Evolutionary conservation across 352 stramenopile species (phyloP), one percentile per base, ranked within the genome.

Genomic region (Pythium biforme): DNA sequence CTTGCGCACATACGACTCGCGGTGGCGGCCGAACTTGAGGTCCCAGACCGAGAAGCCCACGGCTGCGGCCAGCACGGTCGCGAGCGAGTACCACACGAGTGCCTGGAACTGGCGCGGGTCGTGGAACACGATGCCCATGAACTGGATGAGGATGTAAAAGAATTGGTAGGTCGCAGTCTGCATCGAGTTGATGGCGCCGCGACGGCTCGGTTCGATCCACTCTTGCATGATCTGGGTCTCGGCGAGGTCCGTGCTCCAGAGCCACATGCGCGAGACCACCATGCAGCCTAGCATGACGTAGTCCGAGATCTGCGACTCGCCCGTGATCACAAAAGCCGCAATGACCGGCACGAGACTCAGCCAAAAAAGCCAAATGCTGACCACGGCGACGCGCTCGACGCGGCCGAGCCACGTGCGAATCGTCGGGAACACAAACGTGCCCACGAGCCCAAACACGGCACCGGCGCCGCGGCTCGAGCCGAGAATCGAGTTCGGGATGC

Each of bases 181-280:
- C 63, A 70, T 70, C 25, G 63, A 64, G 63, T 70, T 70, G 51
- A 70, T 65, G 19, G 63, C 25, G n/a, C 63, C 63, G 6, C 63
- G 63, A 1, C 56, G 63, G 39, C 49, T 65, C 4, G 49, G 53
- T 46, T 70, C 55, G 56, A 70, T 65, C 63, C 63, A 70, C 39
- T 70, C 63, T 20, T 70, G 63, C 63, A 70, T 65, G 49, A 70
- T 62, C 56, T 70, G 63, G 22, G 63, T 70, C 55, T 70, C 63
- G 6, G 63, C 63, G 12, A 70, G 53, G 29, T 70, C 63, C 8
- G 63, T 58, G 43, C 63, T 70, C 63, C 63, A 70, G 19, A 70
- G 63, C 63, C 63, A 70, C 4, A 59, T 25, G n/a, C 63, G 55
- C 27, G 63, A 70, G 12, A 62, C 33, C 31, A 70, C 51, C 47